A percentile compares a stretch with the other conserved stretches of the same genome.
These are phyloP conservation scores for Pistacia vera DNA, from an alignment of 345 rosid genomes.

Conservation along the genomic window DNA sequence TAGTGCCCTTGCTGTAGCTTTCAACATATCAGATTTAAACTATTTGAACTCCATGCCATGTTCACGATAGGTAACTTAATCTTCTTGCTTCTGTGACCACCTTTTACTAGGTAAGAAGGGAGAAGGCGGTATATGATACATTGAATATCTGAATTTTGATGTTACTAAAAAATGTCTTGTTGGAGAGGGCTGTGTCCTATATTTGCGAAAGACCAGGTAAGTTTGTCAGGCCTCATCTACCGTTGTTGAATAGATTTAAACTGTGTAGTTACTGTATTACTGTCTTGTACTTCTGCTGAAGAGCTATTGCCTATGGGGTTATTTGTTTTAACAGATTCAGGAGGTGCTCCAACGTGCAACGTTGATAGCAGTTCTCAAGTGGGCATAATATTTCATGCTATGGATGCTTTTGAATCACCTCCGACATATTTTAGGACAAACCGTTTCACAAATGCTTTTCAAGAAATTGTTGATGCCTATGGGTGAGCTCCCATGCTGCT, in stretches of 20 bases:
- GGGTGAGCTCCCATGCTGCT: constrained; percentile 61
- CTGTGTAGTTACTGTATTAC: constrained; percentile 2
- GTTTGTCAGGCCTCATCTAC: constrained; percentile 7
- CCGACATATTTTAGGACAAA: constrained; percentile 95
- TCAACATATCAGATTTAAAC: background rate
- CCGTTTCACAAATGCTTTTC: constrained; percentile 82
- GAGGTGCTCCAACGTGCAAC: constrained; percentile 93
- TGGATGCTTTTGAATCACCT: constrained; percentile 88
- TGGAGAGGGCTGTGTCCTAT: constrained; percentile 98
- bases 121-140: constrained; percentile 89
- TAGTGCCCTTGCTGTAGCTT: constrained; percentile 5
- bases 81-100: background rate
- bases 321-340: constrained; percentile 69
- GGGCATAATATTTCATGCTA: constrained; percentile 88
- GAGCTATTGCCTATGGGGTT: constrained; percentile 17
- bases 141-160: constrained; percentile 93
- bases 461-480: constrained; percentile 98
- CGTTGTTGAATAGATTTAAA: background rate
- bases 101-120: constrained; percentile 72
- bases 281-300: constrained; percentile 7
- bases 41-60: background rate
- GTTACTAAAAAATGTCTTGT: constrained; percentile 97
- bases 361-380: constrained; percentile 90
- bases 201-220: constrained; percentile 87
- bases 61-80: background rate